These are phyloP conservation scores for Lachancea thermotolerans DNA, from an alignment of 805 yeast species.

Conservation along the genomic window DNA sequence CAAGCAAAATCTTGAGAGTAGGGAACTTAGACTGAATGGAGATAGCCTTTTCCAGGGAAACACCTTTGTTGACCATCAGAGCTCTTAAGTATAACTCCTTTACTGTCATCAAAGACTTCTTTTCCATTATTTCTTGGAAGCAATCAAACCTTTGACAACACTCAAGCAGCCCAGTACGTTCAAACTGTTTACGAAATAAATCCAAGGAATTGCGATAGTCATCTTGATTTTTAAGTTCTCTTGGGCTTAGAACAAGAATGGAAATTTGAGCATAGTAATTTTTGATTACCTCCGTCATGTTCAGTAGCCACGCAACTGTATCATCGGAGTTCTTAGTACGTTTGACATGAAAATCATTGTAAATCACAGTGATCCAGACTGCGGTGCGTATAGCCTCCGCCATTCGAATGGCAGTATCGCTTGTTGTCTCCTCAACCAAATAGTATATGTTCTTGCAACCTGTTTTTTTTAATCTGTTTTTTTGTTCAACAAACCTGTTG, in stretches of 20 bases:
- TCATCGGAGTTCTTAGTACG: slow-evolving; percentile 68
- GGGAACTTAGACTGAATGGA: slow-evolving; percentile 63
- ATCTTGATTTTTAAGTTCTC: slow-evolving; percentile 41
- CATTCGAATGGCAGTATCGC: slow-evolving; percentile 34
- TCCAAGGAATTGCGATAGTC: slow-evolving; percentile 41
- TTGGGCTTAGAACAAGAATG: slow-evolving; percentile 47
- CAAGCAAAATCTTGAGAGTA: slow-evolving; percentile 55
- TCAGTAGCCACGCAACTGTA: slow-evolving; percentile 42
- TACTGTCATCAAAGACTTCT: slow-evolving; percentile 62
- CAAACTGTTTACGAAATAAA: slow-evolving; percentile 41
- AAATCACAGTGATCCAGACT: slow-evolving; percentile 60
- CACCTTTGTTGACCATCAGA: slow-evolving; percentile 75
- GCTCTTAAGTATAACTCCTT: slow-evolving; percentile 68
- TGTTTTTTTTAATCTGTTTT: slow-evolving; percentile 61
- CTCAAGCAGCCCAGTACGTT: slow-evolving; percentile 25
- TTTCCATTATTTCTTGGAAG: slow-evolving; percentile 64
- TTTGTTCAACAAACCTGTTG: slow-evolving; percentile 86
- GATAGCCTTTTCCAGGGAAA: slow-evolving; percentile 78
- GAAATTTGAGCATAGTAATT: slow-evolving; percentile 35
- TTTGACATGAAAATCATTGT: slow-evolving; percentile 59
- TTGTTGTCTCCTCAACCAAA: slow-evolving; percentile 67
- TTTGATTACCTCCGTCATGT: slow-evolving; percentile 47
- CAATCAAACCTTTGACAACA: slow-evolving; percentile 43
- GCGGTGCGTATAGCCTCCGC: slow-evolving; percentile 70
- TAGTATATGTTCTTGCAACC: slow-evolving; percentile 65